Conservation (phyloP, 2,329 filamentous ascomycete species). For the Arthrobotrys pseudoclavata region DNA sequence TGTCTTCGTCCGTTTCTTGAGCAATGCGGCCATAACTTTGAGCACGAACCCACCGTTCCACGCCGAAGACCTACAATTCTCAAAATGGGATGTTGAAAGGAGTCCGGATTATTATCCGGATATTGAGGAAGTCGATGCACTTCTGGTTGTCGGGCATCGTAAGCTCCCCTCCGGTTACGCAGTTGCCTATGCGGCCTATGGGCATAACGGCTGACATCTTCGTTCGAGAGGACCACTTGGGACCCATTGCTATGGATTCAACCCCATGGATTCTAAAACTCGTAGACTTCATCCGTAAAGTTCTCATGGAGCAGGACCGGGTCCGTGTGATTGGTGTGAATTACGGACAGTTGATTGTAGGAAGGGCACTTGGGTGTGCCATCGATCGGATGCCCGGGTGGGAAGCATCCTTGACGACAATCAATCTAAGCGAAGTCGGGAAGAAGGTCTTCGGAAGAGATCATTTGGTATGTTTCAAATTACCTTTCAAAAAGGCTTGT, state of each 20-base stretch:
- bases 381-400: conserved; percentile 81
- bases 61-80: conserved; percentile 68
- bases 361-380: conserved; percentile 76
- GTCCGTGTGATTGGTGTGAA: conserved; percentile 84
- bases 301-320: conserved; percentile 73
- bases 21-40: conserved; percentile 70
- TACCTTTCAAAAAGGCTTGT: not conserved
- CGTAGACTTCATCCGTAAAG: conserved; percentile 75
- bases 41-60: conserved; percentile 66
- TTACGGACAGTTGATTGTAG: conserved; percentile 89
- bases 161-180: conserved; percentile 62
- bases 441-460: conserved; percentile 79
- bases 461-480: conserved; percentile 64
- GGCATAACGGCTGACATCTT: conserved; percentile 24
- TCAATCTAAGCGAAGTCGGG: conserved; percentile 78
- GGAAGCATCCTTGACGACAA: conserved; percentile 82
- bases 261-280: conserved; percentile 82
- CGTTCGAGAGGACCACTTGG: conserved; percentile 35
- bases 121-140: conserved; percentile 81
- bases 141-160: conserved; percentile 83
- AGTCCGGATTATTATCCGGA: conserved; percentile 77
- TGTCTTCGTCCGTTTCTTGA: conserved; percentile 75
- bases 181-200: too few species aligned
- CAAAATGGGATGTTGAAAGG: conserved; percentile 77
- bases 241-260: conserved; percentile 76